Evolutionary conservation across 2,329 filamentous ascomycete species (phyloP), one percentile per base, ranked within the genome.

Genomic region (Alternaria sp.): DNA sequence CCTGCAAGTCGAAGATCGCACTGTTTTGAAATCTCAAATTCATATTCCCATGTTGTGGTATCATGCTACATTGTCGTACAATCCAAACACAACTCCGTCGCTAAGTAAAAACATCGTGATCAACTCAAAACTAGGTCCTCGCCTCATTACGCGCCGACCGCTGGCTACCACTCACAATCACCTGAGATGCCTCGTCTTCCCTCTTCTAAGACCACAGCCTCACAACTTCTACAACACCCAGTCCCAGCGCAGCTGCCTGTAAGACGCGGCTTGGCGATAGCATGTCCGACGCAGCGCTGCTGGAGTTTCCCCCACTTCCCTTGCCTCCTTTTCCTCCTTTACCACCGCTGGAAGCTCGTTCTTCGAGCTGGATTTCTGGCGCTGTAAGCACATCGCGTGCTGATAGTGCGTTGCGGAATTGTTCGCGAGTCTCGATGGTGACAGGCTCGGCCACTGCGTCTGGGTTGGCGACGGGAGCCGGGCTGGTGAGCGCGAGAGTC

Each of bases 401-500:
- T 11, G 55, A 28, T 36, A 68, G 30, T 5, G 59, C 58, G 3
- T 62, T 41, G 28, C 49, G 46, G 18, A 63, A 56, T 18, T 67
- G 50, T 25, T 55, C 30, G 12, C 60, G 22, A 16, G 50, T 50
- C 27, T 67, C 54, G 30, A 57, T 48, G 28, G 38, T 51, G 44
- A 28, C 36, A 6, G n/a, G 52, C 38, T 51, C 34, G 46, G 57
- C 57, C 18, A 57, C 48, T 43, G 59, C 57, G 40, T 61, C 65
- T 58, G 67, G 62, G 14, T 65, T 62, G 16, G 68, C 62, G 36
- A 57, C 28, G 2, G 73, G 72, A 36, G 74, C 71, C 55, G 74
- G 73, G 36, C 41, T 75, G 27, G 75, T 69, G 48, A 74, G 62
- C 3, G 70, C 67, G 56, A 75, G 64, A 14, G 70, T 60, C 25